Percentiles rank a stretch among this genome's conserved stretches.
These are phyloP conservation scores for Aspergillus arachidicola DNA, from an alignment of 2,329 filamentous ascomycete species.

Conservation along the genomic window DNA sequence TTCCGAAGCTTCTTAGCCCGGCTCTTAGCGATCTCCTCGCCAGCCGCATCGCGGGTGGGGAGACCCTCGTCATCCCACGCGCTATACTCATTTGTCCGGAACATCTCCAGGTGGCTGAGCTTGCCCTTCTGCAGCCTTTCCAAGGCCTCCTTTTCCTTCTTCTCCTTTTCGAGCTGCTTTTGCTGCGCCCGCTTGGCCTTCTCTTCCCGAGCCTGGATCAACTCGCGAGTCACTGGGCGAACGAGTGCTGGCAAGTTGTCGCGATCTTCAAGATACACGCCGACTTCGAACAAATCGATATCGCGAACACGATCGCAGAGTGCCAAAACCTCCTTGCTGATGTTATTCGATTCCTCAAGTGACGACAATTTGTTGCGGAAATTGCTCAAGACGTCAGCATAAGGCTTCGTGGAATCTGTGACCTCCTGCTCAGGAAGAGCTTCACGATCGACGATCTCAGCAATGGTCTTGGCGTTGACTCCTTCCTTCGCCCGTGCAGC, in stretches of 20 bases:
- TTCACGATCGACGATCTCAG: constrained; percentile 41
- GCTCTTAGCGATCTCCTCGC: constrained; percentile 7
- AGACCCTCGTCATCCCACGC: constrained; percentile 10
- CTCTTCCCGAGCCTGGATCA: constrained; percentile 58
- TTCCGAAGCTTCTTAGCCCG: constrained; percentile 28
- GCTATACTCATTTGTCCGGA: constrained; percentile 15
- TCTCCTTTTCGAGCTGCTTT: constrained; percentile 53
- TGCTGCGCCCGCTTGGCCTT: constrained; percentile 53
- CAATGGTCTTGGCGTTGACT: constrained; percentile 42
- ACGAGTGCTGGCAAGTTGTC: constrained; percentile 71
- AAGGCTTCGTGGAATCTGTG: constrained; percentile 42
- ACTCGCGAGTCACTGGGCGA: constrained; percentile 62
- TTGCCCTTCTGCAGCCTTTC: constrained; percentile 63
- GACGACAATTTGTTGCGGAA: constrained; percentile 45
- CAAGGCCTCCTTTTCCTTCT: constrained; percentile 45
- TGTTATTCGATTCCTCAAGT: constrained; percentile 49
- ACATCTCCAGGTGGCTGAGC: constrained; percentile 53
- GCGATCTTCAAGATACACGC: constrained; percentile 86
- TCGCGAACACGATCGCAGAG: constrained; percentile 83
- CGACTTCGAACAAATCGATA: constrained; percentile 75
- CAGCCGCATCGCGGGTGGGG: constrained; percentile 3
- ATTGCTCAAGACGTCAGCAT: constrained; percentile 50
- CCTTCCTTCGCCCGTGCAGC: constrained; percentile 54
- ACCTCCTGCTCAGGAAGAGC: constrained; percentile 22
- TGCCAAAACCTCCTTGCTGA: constrained; percentile 71